Base-by-base conservation (phyloP, 1,139 yeast genomes). In the Magnusiomyces clavatus region DNA sequence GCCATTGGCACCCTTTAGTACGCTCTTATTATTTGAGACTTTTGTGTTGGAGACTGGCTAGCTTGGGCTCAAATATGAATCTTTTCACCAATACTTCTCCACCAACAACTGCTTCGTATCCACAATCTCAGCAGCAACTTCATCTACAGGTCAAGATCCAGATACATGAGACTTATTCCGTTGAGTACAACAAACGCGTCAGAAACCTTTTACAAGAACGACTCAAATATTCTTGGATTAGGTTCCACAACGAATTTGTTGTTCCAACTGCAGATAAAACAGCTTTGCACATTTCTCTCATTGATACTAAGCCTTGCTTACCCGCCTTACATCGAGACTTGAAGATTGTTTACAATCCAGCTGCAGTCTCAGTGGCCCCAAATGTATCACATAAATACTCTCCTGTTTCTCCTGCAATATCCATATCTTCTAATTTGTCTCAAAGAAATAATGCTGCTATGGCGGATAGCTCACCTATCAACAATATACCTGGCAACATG, bases 1-100 rank as follows among this genome's bases (percentile, higher is more conserved):
- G 82, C 46, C 95, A 87, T 66, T 87, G 95, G 88, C 79, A 82
- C 59, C 90, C 95, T 1, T 67, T 86, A 35, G 81, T 86, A 16
- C 73, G 95, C 45, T 77, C 84, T 1, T 84, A 82, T 61, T 87
- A 82, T 64, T 72, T 80, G 49, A 73, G 89, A 50, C 71, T 87
- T 35, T 57, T 87, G 16, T 74, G 86, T 50, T 87, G 94, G 86
- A 75, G 88, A 58, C 69, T 83, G 31, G 83, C 83, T 4, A 59
- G 65, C 1, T 61, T 63, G 40, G 66, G 65, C 43, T 54, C 63
- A 0, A 67, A 64, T 12, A 60, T 63, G 46, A 62, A 63, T 44
- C 50, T 63, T 38, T 29, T 64, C 47, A 53, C 65, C 38, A 62
- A 24, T 5, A 5, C 31, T 24, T 24, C 31, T 24, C 8, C 31